Evolutionary conservation across 2,329 filamentous ascomycete genomes (phyloP), one percentile per base, ranked within the genome.

Genomic region (Alternaria brassicae): DNA sequence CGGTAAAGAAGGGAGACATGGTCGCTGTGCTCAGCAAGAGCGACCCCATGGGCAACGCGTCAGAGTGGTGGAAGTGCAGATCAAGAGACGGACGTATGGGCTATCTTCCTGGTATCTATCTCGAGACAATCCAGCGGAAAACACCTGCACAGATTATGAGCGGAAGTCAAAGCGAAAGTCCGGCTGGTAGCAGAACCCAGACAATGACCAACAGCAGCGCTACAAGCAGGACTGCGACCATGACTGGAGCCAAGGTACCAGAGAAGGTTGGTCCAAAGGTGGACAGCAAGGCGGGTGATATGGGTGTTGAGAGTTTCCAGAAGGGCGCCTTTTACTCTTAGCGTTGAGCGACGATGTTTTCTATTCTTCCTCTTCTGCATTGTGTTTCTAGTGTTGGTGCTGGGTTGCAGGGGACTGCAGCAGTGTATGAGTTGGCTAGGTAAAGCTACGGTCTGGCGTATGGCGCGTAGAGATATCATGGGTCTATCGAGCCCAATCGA

Each of bases 31-130:
- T 99, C 54, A 90, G 89, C 81, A 97, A 97, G 81, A 91, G 88
- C 17, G 95, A 99, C 72, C 95, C 95, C 0, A 87, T 94, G 73
- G 95, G 95, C 41, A 93, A 95, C 70, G 88, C 92, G 4, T 95
- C 91, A 52, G 94, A 99, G 75, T 99, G 95, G 95, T 99, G 95
- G 95, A 88, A 90, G 66, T 99, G 96, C 79, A 87, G 95, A 55
- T 91, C 94, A 13, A 86, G 95, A 61, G 93, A 98, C 75, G 93
- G 93, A 44, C 86, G 92, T 25, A 89, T 97, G 70, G 95, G 95
- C 7, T 99, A 98, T 75, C 84, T 99, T 6, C 95, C 96, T 2
- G 88, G 90, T 1, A 93, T 93, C 1, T 99, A 97, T 73, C 85
- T 99, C 27, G 92, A 97, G 79, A 86, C 84, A 0, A 88, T 95